Conservation (phyloP, 2,329 filamentous ascomycete species). For the Ophiosphaerella korrae region DNA sequence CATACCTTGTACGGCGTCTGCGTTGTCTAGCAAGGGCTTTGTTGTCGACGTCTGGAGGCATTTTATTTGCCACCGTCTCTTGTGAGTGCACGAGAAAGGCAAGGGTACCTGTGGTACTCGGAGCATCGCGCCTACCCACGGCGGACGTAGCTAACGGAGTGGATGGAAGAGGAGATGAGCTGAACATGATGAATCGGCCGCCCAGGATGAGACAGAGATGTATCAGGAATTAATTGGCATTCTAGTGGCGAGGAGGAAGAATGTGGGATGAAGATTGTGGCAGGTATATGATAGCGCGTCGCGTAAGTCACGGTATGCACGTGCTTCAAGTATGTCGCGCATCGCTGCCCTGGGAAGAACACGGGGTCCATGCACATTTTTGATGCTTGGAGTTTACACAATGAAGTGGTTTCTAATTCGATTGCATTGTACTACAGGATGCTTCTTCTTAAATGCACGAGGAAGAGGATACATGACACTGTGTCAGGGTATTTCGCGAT, state of each 20-base stretch:
- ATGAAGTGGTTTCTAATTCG: too few relatives aligned
- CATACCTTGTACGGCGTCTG: slow-evolving; percentile 65
- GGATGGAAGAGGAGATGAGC: slow-evolving; percentile 32
- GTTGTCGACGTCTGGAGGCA: slow-evolving; percentile 64
- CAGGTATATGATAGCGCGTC: slow-evolving; percentile 26
- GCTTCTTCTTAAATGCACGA: too few relatives aligned
- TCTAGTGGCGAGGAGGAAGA: slow-evolving; percentile 12
- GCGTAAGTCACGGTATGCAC: slow-evolving; percentile 3
- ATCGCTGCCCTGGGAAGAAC: slow-evolving; percentile 7
- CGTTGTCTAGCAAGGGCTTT: slow-evolving; percentile 65
- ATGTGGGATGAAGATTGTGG: slow-evolving; percentile 29
- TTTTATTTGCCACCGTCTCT: slow-evolving; percentile 60
- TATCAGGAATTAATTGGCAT: slow-evolving; percentile 16
- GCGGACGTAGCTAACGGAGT: slow-evolving; percentile 24
- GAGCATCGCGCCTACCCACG: slow-evolving; percentile 24
- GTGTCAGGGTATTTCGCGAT: too few relatives aligned
- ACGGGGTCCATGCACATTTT: neutral
- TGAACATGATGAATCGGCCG: slow-evolving; percentile 19
- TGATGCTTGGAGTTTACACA: neutral
- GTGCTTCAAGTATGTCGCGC: slow-evolving; percentile 5
- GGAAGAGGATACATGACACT: too few relatives aligned
- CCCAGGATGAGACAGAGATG: slow-evolving; percentile 5
- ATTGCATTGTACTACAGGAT: too few relatives aligned
- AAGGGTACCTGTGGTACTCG: slow-evolving; percentile 44
- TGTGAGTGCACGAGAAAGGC: slow-evolving; percentile 67